phyloP scores from a whole-genome alignment of 1,284 basidiomycete genomes.

The Sanghuangporus weigelae region DNA sequence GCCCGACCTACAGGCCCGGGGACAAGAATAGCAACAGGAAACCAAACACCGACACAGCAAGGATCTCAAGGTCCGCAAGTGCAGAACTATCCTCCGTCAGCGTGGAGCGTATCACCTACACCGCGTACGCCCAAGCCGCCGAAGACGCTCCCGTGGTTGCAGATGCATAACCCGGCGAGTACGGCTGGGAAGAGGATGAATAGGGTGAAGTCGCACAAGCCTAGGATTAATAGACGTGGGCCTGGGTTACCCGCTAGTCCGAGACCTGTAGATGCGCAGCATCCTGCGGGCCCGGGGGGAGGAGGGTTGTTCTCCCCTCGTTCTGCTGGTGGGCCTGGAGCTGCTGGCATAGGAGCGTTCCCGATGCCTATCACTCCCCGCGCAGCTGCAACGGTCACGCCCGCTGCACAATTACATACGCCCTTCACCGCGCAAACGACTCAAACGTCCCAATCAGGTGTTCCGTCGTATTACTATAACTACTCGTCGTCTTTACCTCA shows the following conservation, averaged over 20 bases:
- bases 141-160: constrained; percentile 33
- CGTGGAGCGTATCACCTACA: constrained; percentile 37
- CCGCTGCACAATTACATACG: constrained; percentile 21
- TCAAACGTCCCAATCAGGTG: neutral
- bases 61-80: constrained; percentile 18
- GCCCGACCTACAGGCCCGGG: neutral
- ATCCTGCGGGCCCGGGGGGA: neutral
- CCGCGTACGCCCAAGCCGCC: constrained; percentile 16
- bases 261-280: neutral
- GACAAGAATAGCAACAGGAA: neutral
- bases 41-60: neutral
- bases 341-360: constrained; percentile 17
- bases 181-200: constrained; percentile 14
- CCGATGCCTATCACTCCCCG: constrained; percentile 17
- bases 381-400: constrained; percentile 20
- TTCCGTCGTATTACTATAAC: constrained; percentile 13
- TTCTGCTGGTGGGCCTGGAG: neutral
- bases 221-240: too few species aligned
- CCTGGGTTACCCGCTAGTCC: constrained; percentile 10
- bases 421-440: neutral
- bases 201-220: neutral
- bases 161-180: constrained; percentile 21
- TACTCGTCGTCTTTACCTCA: constrained; percentile 1
- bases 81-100: constrained; percentile 27
- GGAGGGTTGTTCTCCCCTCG: neutral